phyloP scores from a whole-genome alignment of 495 filamentous ascomycete species.

The Baudoinia panamericana region DNA sequence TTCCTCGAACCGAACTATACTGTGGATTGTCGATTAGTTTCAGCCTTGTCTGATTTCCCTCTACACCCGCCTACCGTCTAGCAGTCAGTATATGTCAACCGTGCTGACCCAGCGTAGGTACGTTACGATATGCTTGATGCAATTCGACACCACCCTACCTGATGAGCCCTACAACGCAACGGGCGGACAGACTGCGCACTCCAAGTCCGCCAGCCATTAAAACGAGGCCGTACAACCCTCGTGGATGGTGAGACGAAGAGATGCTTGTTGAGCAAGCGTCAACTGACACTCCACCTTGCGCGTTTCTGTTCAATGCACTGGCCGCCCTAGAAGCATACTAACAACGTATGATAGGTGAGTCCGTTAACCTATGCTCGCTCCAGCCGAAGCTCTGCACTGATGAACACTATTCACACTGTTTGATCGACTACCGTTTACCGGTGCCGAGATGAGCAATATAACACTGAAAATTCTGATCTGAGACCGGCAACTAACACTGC shows the following conservation, averaged over 20 bases:
- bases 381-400: conserved; percentile 36
- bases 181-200: conserved; percentile 90
- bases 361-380: background rate
- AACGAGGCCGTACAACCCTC: conserved; percentile 82
- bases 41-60: conserved; percentile 89
- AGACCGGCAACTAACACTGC: conserved; percentile 52
- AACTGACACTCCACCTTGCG: conserved; percentile 46
- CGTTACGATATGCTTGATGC: conserved; percentile 8
- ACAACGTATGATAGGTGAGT: conserved; percentile 3
- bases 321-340: conserved; percentile 22
- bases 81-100: background rate
- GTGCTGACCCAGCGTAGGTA: no score
- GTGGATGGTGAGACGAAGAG: conserved; percentile 52
- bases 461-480: conserved; percentile 96
- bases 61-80: conserved; percentile 3
- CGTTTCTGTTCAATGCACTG: conserved; percentile 27
- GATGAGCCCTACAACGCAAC: conserved; percentile 89
- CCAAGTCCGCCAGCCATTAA: conserved; percentile 45
- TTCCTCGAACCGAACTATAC: conserved; percentile 89
- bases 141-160: conserved; percentile 44
- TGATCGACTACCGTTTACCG: conserved; percentile 50
- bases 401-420: conserved; percentile 98
- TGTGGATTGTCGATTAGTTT: conserved; percentile 89
- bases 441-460: conserved; percentile 62
- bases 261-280: conserved; percentile 97